Conservation (phyloP, 441 rosid species). For the Codiaeum variegatum region DNA sequence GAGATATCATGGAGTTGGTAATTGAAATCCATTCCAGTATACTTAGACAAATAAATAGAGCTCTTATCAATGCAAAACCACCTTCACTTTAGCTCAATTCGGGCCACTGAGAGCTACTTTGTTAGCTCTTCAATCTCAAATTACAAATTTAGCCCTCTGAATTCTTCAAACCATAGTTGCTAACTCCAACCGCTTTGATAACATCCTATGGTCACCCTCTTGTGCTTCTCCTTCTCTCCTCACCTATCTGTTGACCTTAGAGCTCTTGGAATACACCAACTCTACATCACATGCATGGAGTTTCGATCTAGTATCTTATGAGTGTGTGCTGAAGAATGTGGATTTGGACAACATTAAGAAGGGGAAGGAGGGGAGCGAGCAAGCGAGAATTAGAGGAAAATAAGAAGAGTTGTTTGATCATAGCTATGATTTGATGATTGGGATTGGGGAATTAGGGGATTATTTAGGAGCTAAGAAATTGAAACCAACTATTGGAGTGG, state of each 20-base stretch:
- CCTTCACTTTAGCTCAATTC: conserved; percentile 80
- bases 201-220: conserved; percentile 70
- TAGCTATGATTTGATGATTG: conserved; percentile 33
- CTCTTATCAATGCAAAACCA: conserved; percentile 84
- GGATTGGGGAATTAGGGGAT: conserved; percentile 33
- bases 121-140: conserved; percentile 58
- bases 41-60: conserved; percentile 77
- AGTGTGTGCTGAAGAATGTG: conserved; percentile 55
- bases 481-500: conserved; percentile 36
- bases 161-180: conserved; percentile 79
- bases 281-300: conserved; percentile 63
- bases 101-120: conserved; percentile 85
- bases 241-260: conserved; percentile 62
- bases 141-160: conserved; percentile 61
- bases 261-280: conserved; percentile 53
- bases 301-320: conserved; percentile 55
- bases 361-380: conserved; percentile 30
- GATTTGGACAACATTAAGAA: conserved; percentile 39
- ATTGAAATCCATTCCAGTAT: neutral
- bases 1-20: no score
- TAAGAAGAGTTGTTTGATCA: conserved; percentile 25
- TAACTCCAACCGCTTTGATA: conserved; percentile 62
- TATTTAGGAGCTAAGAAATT: conserved; percentile 65
- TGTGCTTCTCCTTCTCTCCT: conserved; percentile 77
- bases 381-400: conserved; percentile 28